Evolutionary conservation across 331 rosid genomes (phyloP).

Genomic region (Pyrus hybrid): DNA sequence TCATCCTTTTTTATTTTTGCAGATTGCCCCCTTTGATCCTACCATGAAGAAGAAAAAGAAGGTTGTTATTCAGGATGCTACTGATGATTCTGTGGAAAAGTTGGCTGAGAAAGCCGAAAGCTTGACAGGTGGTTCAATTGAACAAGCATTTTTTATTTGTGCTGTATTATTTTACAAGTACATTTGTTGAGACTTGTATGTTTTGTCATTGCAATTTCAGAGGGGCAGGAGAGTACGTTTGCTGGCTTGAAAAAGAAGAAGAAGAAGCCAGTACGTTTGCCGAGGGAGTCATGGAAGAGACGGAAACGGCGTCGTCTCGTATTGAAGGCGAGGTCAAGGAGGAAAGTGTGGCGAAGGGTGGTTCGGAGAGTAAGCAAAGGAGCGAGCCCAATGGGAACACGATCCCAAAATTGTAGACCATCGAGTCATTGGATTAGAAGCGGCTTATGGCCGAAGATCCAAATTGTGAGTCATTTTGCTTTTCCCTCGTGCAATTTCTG

Average conservation of each 20-base stretch:
- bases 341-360: too few relatives aligned
- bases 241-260: constrained; percentile 83
- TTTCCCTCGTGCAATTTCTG: too few relatives aligned
- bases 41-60: constrained; percentile 78
- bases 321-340: too few relatives aligned
- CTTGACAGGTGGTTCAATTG: constrained; percentile 37
- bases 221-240: constrained; percentile 60
- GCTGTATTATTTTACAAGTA: not conserved
- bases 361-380: too few relatives aligned
- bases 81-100: constrained; percentile 59
- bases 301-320: too few relatives aligned
- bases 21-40: constrained; percentile 79
- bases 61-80: constrained; percentile 30
- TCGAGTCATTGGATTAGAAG: too few relatives aligned
- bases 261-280: constrained; percentile 64
- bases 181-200: not conserved
- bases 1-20: constrained; percentile 1
- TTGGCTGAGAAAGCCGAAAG: constrained; percentile 63
- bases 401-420: too few relatives aligned
- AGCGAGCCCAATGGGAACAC: too few relatives aligned
- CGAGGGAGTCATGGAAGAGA: constrained; percentile 21
- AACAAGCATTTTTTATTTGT: not conserved
- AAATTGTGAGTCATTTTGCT: too few relatives aligned
- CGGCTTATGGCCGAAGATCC: too few relatives aligned
- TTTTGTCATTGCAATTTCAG: constrained; percentile 50